Percentiles rank a stretch among this genome's conserved stretches.
Conservation (phyloP, 495 filamentous ascomycete species). For the Aspergillus bridgeri region DNA sequence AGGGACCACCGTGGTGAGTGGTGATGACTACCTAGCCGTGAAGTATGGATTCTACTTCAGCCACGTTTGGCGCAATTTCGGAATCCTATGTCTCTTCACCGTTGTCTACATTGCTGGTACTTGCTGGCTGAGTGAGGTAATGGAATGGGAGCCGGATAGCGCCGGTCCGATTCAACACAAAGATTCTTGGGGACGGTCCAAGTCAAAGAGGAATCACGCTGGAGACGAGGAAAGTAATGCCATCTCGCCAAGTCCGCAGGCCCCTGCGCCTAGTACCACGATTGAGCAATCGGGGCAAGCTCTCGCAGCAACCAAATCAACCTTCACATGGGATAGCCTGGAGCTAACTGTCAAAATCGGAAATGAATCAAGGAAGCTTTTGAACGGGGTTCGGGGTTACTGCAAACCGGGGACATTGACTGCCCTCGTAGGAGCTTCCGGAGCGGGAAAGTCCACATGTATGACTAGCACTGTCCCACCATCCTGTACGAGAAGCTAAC, state of each 20-base stretch:
- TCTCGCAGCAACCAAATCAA: slow-evolving; percentile 49
- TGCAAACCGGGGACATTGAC: slow-evolving; percentile 76
- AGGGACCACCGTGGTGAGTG: slow-evolving; percentile 47
- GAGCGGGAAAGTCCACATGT: slow-evolving; percentile 85
- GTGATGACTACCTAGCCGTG: slow-evolving; percentile 48
- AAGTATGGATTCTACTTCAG: slow-evolving; percentile 53
- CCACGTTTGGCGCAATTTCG: slow-evolving; percentile 65
- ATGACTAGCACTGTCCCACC: slow-evolving; percentile 5
- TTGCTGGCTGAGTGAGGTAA: slow-evolving; percentile 57
- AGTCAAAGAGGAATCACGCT: slow-evolving; percentile 36
- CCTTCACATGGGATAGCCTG: slow-evolving; percentile 50
- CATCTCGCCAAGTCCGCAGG: slow-evolving; percentile 19
- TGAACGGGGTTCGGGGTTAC: slow-evolving; percentile 70
- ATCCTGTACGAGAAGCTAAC: background rate
- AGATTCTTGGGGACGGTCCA: slow-evolving; percentile 50
- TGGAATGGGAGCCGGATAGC: slow-evolving; percentile 56
- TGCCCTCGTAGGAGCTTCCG: slow-evolving; percentile 79
- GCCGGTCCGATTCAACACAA: slow-evolving; percentile 57
- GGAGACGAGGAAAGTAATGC: slow-evolving; percentile 47
- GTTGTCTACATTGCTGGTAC: slow-evolving; percentile 51
- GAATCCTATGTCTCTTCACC: slow-evolving; percentile 60
- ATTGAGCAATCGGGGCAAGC: slow-evolving; percentile 21
- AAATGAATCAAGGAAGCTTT: slow-evolving; percentile 61
- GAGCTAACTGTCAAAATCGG: slow-evolving; percentile 63
- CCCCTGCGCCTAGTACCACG: slow-evolving; percentile 10